Conservation (phyloP, 1,284 basidiomycete genomes). For the Boletus holoroseus region DNA sequence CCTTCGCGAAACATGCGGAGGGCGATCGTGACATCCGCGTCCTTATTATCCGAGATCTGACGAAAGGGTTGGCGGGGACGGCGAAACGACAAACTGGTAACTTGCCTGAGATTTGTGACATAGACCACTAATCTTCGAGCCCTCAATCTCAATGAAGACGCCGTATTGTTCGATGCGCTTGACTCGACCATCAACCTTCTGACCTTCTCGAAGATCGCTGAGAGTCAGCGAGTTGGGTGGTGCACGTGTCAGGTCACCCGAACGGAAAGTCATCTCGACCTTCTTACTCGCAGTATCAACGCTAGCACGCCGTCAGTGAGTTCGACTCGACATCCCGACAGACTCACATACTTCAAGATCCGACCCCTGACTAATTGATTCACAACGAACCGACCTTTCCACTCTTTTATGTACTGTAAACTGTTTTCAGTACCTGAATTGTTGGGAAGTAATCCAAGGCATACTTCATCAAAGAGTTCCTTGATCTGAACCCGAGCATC, state of each 20-base stretch:
- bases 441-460: slow-evolving; percentile 2
- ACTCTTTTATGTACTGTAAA: slow-evolving; percentile 86
- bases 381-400: slow-evolving; percentile 77
- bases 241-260: slow-evolving; percentile 46
- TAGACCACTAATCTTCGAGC: slow-evolving; percentile 79
- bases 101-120: slow-evolving; percentile 90
- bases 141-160: slow-evolving; percentile 85
- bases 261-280: slow-evolving; percentile 84
- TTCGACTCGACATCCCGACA: slow-evolving; percentile 3
- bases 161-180: slow-evolving; percentile 85
- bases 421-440: slow-evolving; percentile 8
- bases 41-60: slow-evolving; percentile 80
- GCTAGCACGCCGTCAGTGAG: slow-evolving; percentile 38
- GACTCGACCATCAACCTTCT: slow-evolving; percentile 71
- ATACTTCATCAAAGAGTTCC: slow-evolving; percentile 85
- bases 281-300: slow-evolving; percentile 66
- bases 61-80: background rate
- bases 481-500: slow-evolving; percentile 92
- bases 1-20: slow-evolving; percentile 82
- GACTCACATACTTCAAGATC: slow-evolving; percentile 58
- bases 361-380: slow-evolving; percentile 87
- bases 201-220: slow-evolving; percentile 63
- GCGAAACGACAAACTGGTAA: background rate
- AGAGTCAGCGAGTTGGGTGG: slow-evolving; percentile 42
- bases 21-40: slow-evolving; percentile 72